phyloP scores from a whole-genome alignment of 2,329 filamentous ascomycete genomes.

The Aspergillus japonicus region DNA sequence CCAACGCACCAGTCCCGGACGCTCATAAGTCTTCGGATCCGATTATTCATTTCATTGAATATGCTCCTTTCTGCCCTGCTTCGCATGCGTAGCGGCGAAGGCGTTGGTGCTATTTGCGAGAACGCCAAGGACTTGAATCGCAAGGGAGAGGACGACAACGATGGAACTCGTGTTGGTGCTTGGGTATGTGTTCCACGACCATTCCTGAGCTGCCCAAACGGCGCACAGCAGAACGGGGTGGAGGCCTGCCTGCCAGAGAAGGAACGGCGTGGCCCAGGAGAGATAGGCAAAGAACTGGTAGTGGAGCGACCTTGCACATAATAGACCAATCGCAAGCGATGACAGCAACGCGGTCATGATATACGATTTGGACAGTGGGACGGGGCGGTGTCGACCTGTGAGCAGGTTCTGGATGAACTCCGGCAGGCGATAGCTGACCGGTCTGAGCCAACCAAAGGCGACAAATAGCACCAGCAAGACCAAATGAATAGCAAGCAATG shows the following conservation, averaged over 20 bases:
- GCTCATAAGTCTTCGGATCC: neutral
- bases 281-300: slow-evolving; percentile 96
- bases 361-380: slow-evolving; percentile 66
- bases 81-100: slow-evolving; percentile 18
- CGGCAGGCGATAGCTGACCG: slow-evolving; percentile 59
- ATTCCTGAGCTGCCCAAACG: slow-evolving; percentile 78
- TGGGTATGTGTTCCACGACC: slow-evolving; percentile 93
- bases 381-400: slow-evolving; percentile 55
- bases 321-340: slow-evolving; percentile 73
- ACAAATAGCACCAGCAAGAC: slow-evolving; percentile 67
- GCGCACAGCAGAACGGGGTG: slow-evolving; percentile 66
- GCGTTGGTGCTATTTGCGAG: slow-evolving; percentile 49
- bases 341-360: slow-evolving; percentile 74
- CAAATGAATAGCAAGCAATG: slow-evolving; percentile 65
- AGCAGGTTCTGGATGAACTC: slow-evolving; percentile 54
- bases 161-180: slow-evolving; percentile 66
- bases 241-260: slow-evolving; percentile 75
- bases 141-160: slow-evolving; percentile 69
- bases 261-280: slow-evolving; percentile 82
- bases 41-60: slow-evolving; percentile 26
- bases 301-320: slow-evolving; percentile 84
- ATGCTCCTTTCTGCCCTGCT: slow-evolving; percentile 23
- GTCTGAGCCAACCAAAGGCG: slow-evolving; percentile 68
- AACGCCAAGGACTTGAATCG: slow-evolving; percentile 62
- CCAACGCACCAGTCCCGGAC: neutral